Base-by-base conservation (phyloP, 805 yeast species). In the Suhomyces vadensis region DNA sequence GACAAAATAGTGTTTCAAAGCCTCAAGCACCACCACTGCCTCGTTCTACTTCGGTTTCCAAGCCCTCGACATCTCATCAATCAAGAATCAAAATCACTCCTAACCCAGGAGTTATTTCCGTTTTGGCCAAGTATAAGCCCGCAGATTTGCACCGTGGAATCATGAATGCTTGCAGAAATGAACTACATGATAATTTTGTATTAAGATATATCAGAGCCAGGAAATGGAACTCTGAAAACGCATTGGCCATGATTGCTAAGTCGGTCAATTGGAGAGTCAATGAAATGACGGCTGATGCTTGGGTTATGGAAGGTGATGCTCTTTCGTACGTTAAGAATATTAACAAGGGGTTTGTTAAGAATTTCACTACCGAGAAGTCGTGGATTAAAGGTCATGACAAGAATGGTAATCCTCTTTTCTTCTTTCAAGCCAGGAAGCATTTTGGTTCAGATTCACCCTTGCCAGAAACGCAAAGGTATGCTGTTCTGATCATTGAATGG, bases 151-250 rank as follows among this genome's bases (percentile, higher is more conserved):
- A 79, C 49, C 22, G 6, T 74, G 76, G 50, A 73, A 82, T 58
- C 79, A 85, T 84, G 60, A 68, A 35, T 73, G 82, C 73, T 57
- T 27, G 81, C 40, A 82, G 92, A 65, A 77, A 81, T 33, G 98
- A 92, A 61, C 74, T 83, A 37, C 86, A 95, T 3, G 99, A 94
- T 64, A 84, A 86, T 55, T 64, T 83, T 52, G 40, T 88, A 23
- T 72, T 91, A 57, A 77, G 95, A 56, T 91, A 85, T 56, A 65
- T 87, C 20, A 76, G 96, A 54, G 97, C 97, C 29, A 82, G 97
- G 66, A 89, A 89, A 66, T 89, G 89, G 83, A 81, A 85, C 51
- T 73, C 82, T 17, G 83, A 81, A 53, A 79, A 82, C 56, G 75
- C 89, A 0, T 60, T 87, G 44, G 69, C 71, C 16, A 89, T 90